Evolutionary conservation across 2,329 filamentous ascomycete genomes (phyloP).

Genomic region (Epichloe festucae): DNA sequence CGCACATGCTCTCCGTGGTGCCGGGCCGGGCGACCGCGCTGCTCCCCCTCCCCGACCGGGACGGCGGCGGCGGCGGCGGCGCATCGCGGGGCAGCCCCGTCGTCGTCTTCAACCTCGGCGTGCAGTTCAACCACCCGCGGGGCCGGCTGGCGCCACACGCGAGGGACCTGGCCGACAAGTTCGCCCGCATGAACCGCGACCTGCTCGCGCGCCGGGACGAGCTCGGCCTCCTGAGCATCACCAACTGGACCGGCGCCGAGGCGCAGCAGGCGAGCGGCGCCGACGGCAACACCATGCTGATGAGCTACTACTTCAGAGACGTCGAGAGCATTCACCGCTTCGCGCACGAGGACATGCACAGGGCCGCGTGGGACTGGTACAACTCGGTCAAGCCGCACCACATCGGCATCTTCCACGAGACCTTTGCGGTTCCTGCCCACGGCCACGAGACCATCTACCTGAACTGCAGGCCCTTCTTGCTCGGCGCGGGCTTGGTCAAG

Average conservation of each 20-base stretch:
- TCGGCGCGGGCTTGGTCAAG: conserved; percentile 19
- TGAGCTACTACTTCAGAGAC: conserved; percentile 37
- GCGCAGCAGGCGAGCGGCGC: conserved; percentile 15
- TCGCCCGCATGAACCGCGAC: conserved; percentile 24
- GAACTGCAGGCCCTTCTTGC: conserved; percentile 26
- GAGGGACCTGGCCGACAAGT: conserved; percentile 24
- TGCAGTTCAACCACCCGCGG: conserved; percentile 34
- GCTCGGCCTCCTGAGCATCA: conserved; percentile 33
- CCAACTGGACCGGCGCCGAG: conserved; percentile 22
- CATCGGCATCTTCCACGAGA: conserved; percentile 42
- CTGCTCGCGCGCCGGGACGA: conserved; percentile 25
- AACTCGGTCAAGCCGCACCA: conserved; percentile 23
- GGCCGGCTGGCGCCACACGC: conserved; percentile 33
- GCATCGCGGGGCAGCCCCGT: conserved; percentile 17
- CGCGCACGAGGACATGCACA: conserved; percentile 35
- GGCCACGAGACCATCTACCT: conserved; percentile 39
- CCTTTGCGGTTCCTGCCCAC: conserved; percentile 30
- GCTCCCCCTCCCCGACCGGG: conserved; percentile 18
- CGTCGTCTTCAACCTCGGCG: conserved; percentile 32
- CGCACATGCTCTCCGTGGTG: conserved; percentile 15
- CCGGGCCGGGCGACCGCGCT: conserved; percentile 22
- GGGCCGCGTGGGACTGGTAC: conserved; percentile 37
- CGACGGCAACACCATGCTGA: conserved; percentile 28
- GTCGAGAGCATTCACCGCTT: conserved; percentile 37
- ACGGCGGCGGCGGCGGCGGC: conserved; percentile 14